Conservation (phyloP, 495 filamentous ascomycete genomes). For the Pyrenopolyporus hunteri region DNA sequence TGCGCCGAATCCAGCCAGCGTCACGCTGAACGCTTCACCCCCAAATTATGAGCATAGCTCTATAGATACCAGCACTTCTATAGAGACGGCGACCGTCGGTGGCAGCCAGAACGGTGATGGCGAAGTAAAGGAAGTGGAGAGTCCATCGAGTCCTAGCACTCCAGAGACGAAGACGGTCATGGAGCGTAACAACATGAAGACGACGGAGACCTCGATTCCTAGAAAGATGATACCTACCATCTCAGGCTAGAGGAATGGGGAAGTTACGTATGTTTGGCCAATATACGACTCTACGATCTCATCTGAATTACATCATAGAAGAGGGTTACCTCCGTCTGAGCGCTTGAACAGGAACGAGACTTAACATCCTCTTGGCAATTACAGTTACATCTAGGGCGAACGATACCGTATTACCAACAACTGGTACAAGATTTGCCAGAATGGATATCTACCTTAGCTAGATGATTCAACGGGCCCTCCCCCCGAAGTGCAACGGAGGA, state of each 20-base stretch:
- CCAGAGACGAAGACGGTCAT: neutral
- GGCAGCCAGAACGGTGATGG: slow-evolving; percentile 42
- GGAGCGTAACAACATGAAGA: slow-evolving; percentile 5
- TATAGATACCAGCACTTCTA: slow-evolving; percentile 36
- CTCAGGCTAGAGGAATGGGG: neutral
- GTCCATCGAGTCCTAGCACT: neutral
- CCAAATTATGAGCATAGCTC: slow-evolving; percentile 12
- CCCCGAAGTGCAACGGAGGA: too few species aligned
- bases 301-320: too few species aligned
- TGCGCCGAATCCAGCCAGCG: slow-evolving; percentile 13
- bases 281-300: too few species aligned
- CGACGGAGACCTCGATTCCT: slow-evolving; percentile 12
- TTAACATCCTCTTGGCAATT: too few species aligned
- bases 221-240: slow-evolving; percentile 18
- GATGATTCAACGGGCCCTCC: too few species aligned
- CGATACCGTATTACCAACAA: too few species aligned
- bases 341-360: too few species aligned
- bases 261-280: too few species aligned
- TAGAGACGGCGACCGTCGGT: slow-evolving; percentile 45
- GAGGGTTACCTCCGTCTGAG: too few species aligned
- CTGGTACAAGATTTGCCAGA: too few species aligned
- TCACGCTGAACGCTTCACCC: neutral
- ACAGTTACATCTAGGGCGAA: too few species aligned
- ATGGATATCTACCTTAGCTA: too few species aligned
- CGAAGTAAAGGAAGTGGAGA: slow-evolving; percentile 28